phyloP scores from a whole-genome alignment of 2,329 filamentous ascomycete genomes.

The Paracorniculantispora psalliotae region DNA sequence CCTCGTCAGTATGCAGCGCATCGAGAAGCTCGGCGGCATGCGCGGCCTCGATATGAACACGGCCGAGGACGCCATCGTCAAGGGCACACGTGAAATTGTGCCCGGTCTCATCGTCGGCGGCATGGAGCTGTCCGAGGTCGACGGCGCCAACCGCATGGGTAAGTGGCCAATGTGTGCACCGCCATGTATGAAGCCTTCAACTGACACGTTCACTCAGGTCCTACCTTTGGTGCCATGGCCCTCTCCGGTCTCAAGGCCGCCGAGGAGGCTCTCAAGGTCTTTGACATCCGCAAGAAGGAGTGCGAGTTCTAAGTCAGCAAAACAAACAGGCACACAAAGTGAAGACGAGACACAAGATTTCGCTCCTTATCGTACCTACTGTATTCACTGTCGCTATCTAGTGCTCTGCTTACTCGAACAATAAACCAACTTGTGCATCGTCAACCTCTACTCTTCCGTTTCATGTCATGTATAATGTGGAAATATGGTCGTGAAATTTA shows the following conservation, averaged over 20 bases:
- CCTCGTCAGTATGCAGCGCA: slow-evolving; percentile 78
- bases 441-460: background rate
- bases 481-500: background rate
- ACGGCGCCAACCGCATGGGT: slow-evolving; percentile 89
- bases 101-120: slow-evolving; percentile 88
- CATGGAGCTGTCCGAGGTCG: slow-evolving; percentile 89
- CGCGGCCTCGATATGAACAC: slow-evolving; percentile 87
- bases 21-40: slow-evolving; percentile 86
- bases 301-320: slow-evolving; percentile 50
- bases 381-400: slow-evolving; percentile 7
- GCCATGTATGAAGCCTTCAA: slow-evolving; percentile 31
- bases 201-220: slow-evolving; percentile 36
- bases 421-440: background rate
- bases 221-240: slow-evolving; percentile 86
- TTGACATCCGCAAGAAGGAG: slow-evolving; percentile 72
- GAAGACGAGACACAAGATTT: background rate
- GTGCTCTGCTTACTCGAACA: background rate
- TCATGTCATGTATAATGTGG: background rate
- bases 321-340: background rate
- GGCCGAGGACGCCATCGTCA: slow-evolving; percentile 91
- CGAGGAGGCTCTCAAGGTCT: slow-evolving; percentile 75
- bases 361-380: background rate
- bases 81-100: slow-evolving; percentile 81
- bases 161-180: slow-evolving; percentile 16
- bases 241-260: slow-evolving; percentile 85